Evolutionary conservation across 1,139 yeast species (phyloP).

Genomic region (Pichia terricola): DNA sequence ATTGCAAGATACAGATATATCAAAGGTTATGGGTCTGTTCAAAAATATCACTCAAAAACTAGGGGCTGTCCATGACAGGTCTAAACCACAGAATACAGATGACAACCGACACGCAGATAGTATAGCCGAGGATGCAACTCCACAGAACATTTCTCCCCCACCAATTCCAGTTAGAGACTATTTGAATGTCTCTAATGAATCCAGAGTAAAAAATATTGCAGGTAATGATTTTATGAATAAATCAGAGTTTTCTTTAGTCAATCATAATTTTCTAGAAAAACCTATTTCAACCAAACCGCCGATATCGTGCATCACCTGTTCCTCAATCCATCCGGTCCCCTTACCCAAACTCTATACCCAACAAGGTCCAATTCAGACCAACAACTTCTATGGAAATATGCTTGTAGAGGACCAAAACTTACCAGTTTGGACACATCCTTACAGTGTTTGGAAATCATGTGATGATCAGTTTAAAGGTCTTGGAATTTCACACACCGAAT

Average conservation of each 20-base stretch:
- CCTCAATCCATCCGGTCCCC: slow-evolving; percentile 33
- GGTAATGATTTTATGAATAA: no score
- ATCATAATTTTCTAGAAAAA: slow-evolving; percentile 21
- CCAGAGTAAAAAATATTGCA: not conserved
- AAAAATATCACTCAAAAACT: no score
- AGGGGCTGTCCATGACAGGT: no score
- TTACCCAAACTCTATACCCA: slow-evolving; percentile 33
- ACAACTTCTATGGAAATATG: slow-evolving; percentile 77
- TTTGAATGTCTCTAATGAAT: not conserved
- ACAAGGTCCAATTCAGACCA: slow-evolving; percentile 54
- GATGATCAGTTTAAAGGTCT: slow-evolving; percentile 39
- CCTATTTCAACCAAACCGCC: slow-evolving; percentile 37
- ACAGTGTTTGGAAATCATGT: slow-evolving; percentile 56
- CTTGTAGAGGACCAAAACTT: slow-evolving; percentile 55
- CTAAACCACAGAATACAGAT: no score
- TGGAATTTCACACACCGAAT: slow-evolving; percentile 59
- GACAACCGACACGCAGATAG: no score
- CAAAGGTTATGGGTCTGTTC: no score
- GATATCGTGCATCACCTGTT: slow-evolving; percentile 32
- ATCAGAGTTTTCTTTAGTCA: not conserved
- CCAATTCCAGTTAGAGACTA: slow-evolving; percentile 20
- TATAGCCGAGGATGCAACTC: no score
- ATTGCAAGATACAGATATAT: no score
- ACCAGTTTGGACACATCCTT: slow-evolving; percentile 76
- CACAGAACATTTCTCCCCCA: slow-evolving; percentile 8